A percentile compares a stretch with the other conserved stretches of the same genome.
phyloP scores from a whole-genome alignment of 2,329 filamentous ascomycete species.

The Fusarium illudens region DNA sequence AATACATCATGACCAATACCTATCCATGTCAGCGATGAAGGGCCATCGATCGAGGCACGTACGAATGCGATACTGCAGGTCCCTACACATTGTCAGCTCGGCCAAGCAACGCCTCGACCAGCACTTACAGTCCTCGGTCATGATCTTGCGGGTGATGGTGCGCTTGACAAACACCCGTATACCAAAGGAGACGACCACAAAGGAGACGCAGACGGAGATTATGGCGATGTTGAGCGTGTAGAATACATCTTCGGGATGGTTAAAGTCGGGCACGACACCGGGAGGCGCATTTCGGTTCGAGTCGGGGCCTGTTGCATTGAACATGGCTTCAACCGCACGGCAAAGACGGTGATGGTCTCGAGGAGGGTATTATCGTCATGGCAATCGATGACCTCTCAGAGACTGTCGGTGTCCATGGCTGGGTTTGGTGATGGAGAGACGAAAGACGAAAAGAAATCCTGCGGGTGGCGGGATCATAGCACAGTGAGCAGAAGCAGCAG shows the following conservation, averaged over 20 bases:
- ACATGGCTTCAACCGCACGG: slow-evolving; percentile 24
- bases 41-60: background rate
- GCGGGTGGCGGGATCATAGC: background rate
- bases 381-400: background rate
- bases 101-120: too few relatives aligned
- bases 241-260: slow-evolving; percentile 28
- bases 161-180: slow-evolving; percentile 30
- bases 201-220: slow-evolving; percentile 14
- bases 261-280: slow-evolving; percentile 29
- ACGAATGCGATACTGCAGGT: slow-evolving; percentile 34
- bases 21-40: slow-evolving; percentile 6
- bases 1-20: slow-evolving; percentile 17
- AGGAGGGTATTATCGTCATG: background rate
- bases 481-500: background rate
- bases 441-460: background rate
- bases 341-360: background rate
- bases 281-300: slow-evolving; percentile 35
- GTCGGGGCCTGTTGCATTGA: slow-evolving; percentile 38
- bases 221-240: slow-evolving; percentile 32
- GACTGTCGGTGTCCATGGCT: background rate
- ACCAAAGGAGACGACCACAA: slow-evolving; percentile 17
- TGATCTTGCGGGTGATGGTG: slow-evolving; percentile 19
- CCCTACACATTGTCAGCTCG: slow-evolving; percentile 19
- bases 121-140: slow-evolving; percentile 31
- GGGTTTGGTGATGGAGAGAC: background rate